phyloP scores from a whole-genome alignment of 2,329 filamentous ascomycete genomes.

The Ciborinia camelliae region DNA sequence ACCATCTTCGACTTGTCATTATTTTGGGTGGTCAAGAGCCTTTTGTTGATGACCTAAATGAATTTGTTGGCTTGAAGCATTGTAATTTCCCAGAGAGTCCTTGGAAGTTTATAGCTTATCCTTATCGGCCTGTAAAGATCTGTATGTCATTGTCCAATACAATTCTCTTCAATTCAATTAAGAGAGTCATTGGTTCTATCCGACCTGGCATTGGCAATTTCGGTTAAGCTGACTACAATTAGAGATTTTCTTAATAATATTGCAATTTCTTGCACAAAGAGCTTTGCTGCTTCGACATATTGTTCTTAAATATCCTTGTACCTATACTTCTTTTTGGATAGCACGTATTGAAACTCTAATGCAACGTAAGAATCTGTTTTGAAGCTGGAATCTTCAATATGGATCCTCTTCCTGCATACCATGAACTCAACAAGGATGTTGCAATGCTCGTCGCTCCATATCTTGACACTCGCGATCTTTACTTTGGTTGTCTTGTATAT shows the following conservation, averaged over 20 bases:
- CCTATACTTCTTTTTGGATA: background rate
- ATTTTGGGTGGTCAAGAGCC: background rate
- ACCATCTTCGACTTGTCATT: background rate
- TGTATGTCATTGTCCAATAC: background rate
- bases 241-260: background rate
- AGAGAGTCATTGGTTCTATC: background rate
- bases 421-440: constrained; percentile 9
- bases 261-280: background rate
- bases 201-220: background rate
- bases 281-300: background rate
- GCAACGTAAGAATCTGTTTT: background rate
- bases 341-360: background rate
- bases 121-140: background rate
- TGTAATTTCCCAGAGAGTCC: background rate
- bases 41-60: background rate
- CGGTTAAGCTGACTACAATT: background rate
- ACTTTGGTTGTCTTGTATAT: constrained; percentile 22
- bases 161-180: background rate
- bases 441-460: constrained; percentile 22
- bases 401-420: constrained; percentile 2
- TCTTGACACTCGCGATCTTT: constrained; percentile 20
- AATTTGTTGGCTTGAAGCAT: background rate
- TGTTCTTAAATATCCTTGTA: background rate
- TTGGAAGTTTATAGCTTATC: background rate
- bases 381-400: background rate